Percentiles rank a stretch among this genome's conserved stretches.
phyloP scores from a whole-genome alignment of 2,329 filamentous ascomycete species.

The Geosmithia morbida region DNA sequence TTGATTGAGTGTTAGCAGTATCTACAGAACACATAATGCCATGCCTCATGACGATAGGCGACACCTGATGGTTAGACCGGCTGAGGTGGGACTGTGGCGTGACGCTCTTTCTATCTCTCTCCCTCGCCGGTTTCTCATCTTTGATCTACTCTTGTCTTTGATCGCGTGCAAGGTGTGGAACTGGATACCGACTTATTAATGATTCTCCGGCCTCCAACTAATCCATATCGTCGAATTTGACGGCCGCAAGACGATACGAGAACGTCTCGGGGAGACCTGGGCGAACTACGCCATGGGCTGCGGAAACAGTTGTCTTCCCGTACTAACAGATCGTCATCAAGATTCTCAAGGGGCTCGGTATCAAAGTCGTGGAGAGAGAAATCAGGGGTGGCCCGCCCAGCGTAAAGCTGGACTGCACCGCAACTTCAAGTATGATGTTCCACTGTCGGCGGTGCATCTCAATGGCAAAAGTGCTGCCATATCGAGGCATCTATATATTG shows the following conservation, averaged over 20 bases:
- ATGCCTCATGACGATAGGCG: too few species aligned
- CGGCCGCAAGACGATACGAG: conserved; percentile 24
- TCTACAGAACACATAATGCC: too few species aligned
- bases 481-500: conserved; percentile 26
- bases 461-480: conserved; percentile 14
- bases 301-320: conserved; percentile 11
- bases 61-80: too few species aligned
- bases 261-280: conserved; percentile 26
- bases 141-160: too few species aligned
- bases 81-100: too few species aligned
- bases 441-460: conserved; percentile 37
- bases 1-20: too few species aligned
- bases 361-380: conserved; percentile 28
- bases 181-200: too few species aligned
- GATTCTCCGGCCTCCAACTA: conserved; percentile 2
- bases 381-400: conserved; percentile 31
- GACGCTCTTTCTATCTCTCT: too few species aligned
- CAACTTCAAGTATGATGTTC: conserved; percentile 35
- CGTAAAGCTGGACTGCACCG: conserved; percentile 26
- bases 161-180: too few species aligned
- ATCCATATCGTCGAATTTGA: conserved; percentile 23
- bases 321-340: conserved; percentile 31
- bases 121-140: too few species aligned
- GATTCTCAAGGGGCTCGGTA: conserved; percentile 30
- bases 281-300: conserved; percentile 21